Conservation (phyloP, 495 filamentous ascomycete genomes). For the Podospora pseudoanserina region DNA sequence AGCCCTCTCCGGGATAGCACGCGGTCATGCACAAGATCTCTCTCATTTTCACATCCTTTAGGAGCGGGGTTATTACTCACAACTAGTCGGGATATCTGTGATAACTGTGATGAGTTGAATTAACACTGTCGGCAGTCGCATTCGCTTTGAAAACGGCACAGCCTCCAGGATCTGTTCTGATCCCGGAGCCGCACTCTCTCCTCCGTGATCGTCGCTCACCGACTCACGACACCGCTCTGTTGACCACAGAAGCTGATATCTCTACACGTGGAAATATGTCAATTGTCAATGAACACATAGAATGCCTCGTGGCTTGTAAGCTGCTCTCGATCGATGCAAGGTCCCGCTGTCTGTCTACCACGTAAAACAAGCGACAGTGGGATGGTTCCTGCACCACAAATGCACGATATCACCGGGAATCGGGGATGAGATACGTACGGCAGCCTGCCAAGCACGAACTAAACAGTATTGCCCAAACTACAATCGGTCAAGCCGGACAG, state of each 20-base stretch:
- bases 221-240: not conserved
- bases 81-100: not conserved
- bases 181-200: not conserved
- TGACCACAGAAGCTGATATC: not conserved
- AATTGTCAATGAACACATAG: not conserved
- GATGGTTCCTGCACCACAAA: not conserved
- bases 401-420: not conserved
- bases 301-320: not conserved
- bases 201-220: too few relatives aligned
- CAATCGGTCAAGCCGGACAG: conserved; percentile 9
- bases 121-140: not conserved
- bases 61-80: not conserved
- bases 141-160: not conserved
- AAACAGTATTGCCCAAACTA: not conserved
- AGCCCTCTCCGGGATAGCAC: not conserved
- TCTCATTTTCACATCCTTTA: not conserved
- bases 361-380: not conserved
- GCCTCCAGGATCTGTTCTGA: not conserved
- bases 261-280: not conserved
- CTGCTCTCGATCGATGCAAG: not conserved
- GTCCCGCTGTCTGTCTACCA: not conserved
- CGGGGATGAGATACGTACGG: not conserved
- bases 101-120: not conserved
- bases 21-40: not conserved
- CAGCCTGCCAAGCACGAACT: not conserved